A percentile compares a stretch with the other conserved stretches of the same genome.
phyloP scores from a whole-genome alignment of 2,329 filamentous ascomycete species.

The Neonectria punicea region DNA sequence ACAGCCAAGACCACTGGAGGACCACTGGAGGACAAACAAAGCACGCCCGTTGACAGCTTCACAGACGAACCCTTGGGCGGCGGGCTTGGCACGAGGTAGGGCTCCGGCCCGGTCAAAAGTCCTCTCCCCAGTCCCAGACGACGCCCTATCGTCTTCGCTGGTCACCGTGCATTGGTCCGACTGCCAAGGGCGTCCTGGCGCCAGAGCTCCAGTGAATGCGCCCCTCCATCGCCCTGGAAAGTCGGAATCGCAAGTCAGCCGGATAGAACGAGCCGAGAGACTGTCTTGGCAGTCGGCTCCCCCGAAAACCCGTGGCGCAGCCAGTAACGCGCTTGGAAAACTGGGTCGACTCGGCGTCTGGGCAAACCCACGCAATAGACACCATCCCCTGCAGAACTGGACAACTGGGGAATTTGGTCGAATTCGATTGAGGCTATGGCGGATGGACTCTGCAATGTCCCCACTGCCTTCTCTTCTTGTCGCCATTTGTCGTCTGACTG shows the following conservation, averaged over 20 bases:
- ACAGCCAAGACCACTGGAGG: slow-evolving; percentile 26
- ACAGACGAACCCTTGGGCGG: slow-evolving; percentile 1
- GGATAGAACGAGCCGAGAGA: slow-evolving; percentile 46
- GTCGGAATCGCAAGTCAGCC: slow-evolving; percentile 38
- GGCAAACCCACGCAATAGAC: slow-evolving; percentile 39
- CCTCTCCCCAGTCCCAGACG: slow-evolving; percentile 18
- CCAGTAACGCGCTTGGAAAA: slow-evolving; percentile 42
- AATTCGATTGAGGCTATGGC: slow-evolving; percentile 36
- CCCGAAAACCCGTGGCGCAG: slow-evolving; percentile 45
- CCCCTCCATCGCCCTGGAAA: slow-evolving; percentile 31
- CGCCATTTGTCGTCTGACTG: slow-evolving; percentile 27
- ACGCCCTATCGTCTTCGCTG: slow-evolving; percentile 20
- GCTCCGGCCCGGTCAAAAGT: slow-evolving; percentile 11
- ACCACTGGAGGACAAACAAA: slow-evolving; percentile 1
- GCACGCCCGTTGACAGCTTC: slow-evolving; percentile 11
- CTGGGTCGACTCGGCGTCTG: slow-evolving; percentile 39
- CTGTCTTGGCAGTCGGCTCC: slow-evolving; percentile 45
- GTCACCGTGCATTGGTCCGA: slow-evolving; percentile 33
- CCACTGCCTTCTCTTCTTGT: slow-evolving; percentile 35
- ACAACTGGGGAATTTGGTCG: slow-evolving; percentile 26
- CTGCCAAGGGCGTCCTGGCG: slow-evolving; percentile 27
- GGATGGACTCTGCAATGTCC: slow-evolving; percentile 28
- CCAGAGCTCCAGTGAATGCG: slow-evolving; percentile 25
- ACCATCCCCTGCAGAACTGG: slow-evolving; percentile 32
- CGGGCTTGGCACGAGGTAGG: slow-evolving; percentile 16